These are phyloP conservation scores for Wallemia mellicola DNA, from an alignment of 1,284 basidiomycete genomes.

Conservation along the genomic window DNA sequence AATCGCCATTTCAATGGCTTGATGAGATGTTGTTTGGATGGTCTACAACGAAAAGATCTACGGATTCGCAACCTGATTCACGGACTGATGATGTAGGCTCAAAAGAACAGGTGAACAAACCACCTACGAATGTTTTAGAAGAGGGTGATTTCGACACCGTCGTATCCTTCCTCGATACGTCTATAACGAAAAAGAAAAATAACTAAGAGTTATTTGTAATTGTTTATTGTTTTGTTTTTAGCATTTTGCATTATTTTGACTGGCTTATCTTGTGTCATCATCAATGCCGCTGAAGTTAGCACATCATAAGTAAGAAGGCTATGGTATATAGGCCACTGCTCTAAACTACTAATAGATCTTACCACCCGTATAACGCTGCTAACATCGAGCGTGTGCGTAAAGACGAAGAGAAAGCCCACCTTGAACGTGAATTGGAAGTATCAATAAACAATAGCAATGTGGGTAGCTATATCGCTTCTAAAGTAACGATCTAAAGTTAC, in stretches of 20 bases:
- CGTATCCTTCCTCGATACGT: not conserved
- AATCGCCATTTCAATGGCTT: slow-evolving; percentile 44
- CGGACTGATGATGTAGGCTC: not conserved
- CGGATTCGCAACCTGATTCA: not conserved
- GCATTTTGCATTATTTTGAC: not conserved
- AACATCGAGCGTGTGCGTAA: not conserved
- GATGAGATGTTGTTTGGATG: slow-evolving; percentile 81
- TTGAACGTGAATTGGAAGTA: too few relatives aligned
- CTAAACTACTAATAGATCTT: not conserved
- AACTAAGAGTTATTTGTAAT: too few relatives aligned
- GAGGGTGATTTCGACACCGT: not conserved
- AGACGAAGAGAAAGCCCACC: not conserved
- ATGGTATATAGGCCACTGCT: not conserved
- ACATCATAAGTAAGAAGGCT: not conserved
- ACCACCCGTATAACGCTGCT: not conserved
- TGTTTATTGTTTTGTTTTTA: too few relatives aligned
- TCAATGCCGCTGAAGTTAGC: not conserved
- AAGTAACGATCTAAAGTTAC: too few relatives aligned
- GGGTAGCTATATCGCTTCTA: too few relatives aligned
- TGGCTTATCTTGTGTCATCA: not conserved
- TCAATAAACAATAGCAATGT: too few relatives aligned
- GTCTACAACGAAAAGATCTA: slow-evolving; percentile 19
- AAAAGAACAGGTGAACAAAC: not conserved
- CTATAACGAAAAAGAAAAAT: not conserved
- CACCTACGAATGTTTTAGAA: not conserved